Conservation (phyloP, 805 yeast species). For the Scheffersomyces ergatensis region DNA sequence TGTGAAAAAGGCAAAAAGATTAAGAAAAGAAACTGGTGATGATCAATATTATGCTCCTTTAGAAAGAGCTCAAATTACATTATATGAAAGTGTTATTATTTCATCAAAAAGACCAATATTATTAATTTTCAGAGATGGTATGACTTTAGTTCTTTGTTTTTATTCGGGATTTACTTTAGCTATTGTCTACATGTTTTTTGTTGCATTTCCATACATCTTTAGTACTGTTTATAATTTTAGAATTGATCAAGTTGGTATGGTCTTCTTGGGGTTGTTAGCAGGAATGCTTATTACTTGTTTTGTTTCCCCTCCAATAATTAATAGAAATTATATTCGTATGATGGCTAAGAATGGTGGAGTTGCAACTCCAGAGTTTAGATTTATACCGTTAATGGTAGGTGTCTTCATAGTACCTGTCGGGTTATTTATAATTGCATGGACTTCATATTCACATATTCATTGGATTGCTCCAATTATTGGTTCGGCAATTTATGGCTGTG, state of each 20-base stretch:
- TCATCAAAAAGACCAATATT: constrained; percentile 22
- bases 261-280: constrained; percentile 32
- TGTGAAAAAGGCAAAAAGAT: constrained; percentile 19
- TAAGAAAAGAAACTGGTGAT: constrained; percentile 34
- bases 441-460: constrained; percentile 63
- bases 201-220: constrained; percentile 39
- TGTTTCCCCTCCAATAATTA: constrained; percentile 22
- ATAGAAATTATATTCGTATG: constrained; percentile 24
- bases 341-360: constrained; percentile 38
- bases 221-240: constrained; percentile 35
- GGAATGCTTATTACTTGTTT: constrained; percentile 34
- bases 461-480: constrained; percentile 60
- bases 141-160: constrained; percentile 28
- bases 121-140: constrained; percentile 22
- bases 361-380: constrained; percentile 72
- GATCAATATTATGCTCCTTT: constrained; percentile 36
- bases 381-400: constrained; percentile 68
- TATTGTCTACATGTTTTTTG: constrained; percentile 39
- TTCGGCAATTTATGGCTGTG: constrained; percentile 34
- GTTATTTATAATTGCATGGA: constrained; percentile 79
- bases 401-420: constrained; percentile 72
- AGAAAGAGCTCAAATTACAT: constrained; percentile 22
- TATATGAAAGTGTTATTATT: constrained; percentile 15
- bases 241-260: constrained; percentile 22
- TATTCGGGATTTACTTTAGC: constrained; percentile 47